Percentiles rank a stretch among this genome's conserved stretches.
Evolutionary conservation across 306 rosid genomes (phyloP).

Genomic region (Lablab purpureus): DNA sequence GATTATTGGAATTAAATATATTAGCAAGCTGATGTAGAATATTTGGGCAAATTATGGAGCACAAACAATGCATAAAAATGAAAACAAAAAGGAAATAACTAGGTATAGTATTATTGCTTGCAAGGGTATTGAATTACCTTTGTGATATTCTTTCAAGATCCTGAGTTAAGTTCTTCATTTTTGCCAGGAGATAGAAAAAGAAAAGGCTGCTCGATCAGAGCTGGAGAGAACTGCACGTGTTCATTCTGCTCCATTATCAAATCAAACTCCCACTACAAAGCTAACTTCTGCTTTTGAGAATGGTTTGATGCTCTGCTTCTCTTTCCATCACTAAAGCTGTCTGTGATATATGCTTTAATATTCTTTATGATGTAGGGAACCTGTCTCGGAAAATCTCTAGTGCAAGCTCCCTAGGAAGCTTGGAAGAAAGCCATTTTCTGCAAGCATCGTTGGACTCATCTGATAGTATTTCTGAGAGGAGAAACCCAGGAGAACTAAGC

Average conservation of each 20-base stretch:
- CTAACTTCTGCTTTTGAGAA: conserved; percentile 76
- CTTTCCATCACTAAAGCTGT: conserved; percentile 35
- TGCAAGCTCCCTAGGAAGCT: conserved; percentile 92
- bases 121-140: conserved; percentile 24
- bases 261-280: conserved; percentile 64
- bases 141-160: conserved; percentile 27
- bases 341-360: conserved; percentile 44
- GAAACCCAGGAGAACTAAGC: conserved; percentile 73
- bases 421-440: conserved; percentile 97
- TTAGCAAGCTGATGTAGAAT: conserved; percentile 34
- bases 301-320: conserved; percentile 60
- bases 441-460: conserved; percentile 96
- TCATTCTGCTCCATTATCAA: conserved; percentile 61
- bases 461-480: conserved; percentile 73
- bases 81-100: not conserved
- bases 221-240: conserved; percentile 77
- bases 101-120: conserved; percentile 30
- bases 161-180: conserved; percentile 45
- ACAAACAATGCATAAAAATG: conserved; percentile 36
- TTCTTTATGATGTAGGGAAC: conserved; percentile 65
- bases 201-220: conserved; percentile 87
- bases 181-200: conserved; percentile 89
- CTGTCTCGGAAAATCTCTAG: conserved; percentile 77
- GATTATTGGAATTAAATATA: conserved; percentile 27
- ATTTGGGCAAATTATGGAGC: conserved; percentile 33